Evolutionary conservation across 2,329 filamentous ascomycete species (phyloP), one percentile per base, ranked within the genome.

Genomic region (Colletotrichum sp.): DNA sequence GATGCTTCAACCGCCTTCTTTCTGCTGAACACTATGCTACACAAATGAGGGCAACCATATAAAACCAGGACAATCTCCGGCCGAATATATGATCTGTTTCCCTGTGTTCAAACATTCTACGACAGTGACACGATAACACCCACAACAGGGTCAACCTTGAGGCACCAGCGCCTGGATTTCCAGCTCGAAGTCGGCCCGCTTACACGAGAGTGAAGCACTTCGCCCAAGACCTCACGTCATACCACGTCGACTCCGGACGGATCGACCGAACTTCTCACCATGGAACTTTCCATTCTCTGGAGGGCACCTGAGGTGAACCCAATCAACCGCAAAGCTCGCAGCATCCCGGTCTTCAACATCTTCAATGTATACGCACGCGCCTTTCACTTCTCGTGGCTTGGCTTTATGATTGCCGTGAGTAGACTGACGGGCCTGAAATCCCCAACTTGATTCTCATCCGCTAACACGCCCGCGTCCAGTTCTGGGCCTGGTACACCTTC

Each of bases 401-500:
- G 95, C 3, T 97, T 97, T 85, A 93, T 97, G 90, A 91, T 96
- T 69, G 94, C 95, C 22, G 94, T 94, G 85, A 90, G 92, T 85
- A 63, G 32, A 34, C 32, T 34, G 2, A 34, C 32, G 2, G 32
- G 32, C 32, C 32, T 25, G 49, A 30, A 8, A 30, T 16, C 44
- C 19, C 16, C 9, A 13, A 22, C 57, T 30, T 30, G 9, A 32
- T 44, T 19, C 3, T 15, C n/a, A 4, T 6, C 7, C 6, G n/a
- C 63, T 76, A 15, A 76, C 55, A n/a, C 92, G 1, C 22, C 27
- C 12, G 19, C 25, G 3, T 22, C 13, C 27, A 78, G 9, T 98
- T 98, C 85, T 95, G 95, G 90, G 96, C 95, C 13, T 98, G 94
- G 94, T 98, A 98, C 87, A 94, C 96, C 3, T 98, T 98, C 85